These are phyloP conservation scores for Globisporangium orthogonon DNA, from an alignment of 352 stramenopile genomes.

Conservation along the genomic window DNA sequence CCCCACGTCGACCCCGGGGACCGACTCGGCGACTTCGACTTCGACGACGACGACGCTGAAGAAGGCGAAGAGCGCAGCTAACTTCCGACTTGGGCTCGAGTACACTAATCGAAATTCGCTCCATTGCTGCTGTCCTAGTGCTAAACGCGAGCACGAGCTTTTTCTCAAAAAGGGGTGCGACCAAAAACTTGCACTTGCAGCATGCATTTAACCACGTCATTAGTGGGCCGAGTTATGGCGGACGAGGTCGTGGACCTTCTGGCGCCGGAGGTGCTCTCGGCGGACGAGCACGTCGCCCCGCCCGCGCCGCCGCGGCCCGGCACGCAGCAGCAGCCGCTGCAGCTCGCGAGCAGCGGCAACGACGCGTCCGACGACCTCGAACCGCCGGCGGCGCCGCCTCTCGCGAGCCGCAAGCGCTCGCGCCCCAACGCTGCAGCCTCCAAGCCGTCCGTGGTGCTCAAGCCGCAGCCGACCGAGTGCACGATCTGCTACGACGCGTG, in stretches of 20 bases:
- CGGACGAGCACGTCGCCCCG: not conserved
- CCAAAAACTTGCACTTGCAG: not conserved
- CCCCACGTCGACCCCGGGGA: no score
- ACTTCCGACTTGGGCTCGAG: no score
- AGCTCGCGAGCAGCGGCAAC: not conserved
- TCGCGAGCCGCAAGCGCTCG: not conserved
- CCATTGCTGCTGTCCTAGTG: not conserved
- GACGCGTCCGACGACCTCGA: not conserved
- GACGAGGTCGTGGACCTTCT: not conserved
- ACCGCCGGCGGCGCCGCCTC: not conserved
- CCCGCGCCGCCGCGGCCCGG: not conserved
- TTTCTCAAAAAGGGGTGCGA: not conserved
- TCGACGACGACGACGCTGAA: no score
- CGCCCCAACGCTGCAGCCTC: not conserved
- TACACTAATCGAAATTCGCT: no score
- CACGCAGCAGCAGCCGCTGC: not conserved
- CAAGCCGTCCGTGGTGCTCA: constrained; percentile 17
- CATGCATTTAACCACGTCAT: not conserved
- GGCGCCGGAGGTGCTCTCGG: not conserved
- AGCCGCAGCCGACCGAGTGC: constrained; percentile 60
- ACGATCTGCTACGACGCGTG: constrained; percentile 73
- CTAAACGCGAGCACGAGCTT: not conserved
- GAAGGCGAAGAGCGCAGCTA: no score
- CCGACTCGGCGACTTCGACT: no score
- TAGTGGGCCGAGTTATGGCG: no score